Base-by-base conservation (phyloP, 1,139 yeast genomes). In the Zygosaccharomyces pseudobailii region DNA sequence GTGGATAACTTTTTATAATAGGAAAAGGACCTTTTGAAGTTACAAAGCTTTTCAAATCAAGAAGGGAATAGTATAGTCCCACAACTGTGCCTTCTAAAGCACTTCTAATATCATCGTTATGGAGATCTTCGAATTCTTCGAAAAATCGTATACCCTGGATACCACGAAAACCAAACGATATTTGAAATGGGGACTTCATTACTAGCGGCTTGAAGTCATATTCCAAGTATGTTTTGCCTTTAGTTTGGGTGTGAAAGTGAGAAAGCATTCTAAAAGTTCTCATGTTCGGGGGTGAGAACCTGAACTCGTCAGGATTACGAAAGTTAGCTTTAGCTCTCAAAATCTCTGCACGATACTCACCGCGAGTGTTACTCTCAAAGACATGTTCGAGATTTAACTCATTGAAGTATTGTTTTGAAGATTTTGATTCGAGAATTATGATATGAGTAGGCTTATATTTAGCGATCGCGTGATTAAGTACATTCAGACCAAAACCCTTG, bases 401-500 rank as follows among this genome's bases (percentile, higher is more conserved):
- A 13, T 58, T 61, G 4, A 62, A 58, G 8, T 53, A 47, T 9
- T 51, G 53, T 17, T 48, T 54, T 2, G 58, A 61, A 36, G 60
- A 62, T 55, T 63, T 67, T 35, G 68, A 58, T 35, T 78, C 78
- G 39, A 81, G 53, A 49, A 75, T 74, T 0, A 85, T 63, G 25
- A 86, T 64, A 52, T 77, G 72, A 0, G 83, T 74, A 0, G 94
- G 87, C n/a, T 71, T 65, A 1, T 79, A 64, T 7, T 66, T 53
- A 0, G 60, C 53, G 2, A 84, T 70, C 1, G 88, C 68, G 13
- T 74, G 70, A 13, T 68, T 69, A 19, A 87, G 70, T 7, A 90
- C 67, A 47, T 82, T 84, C 32, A 83, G 73, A 0, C 97, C 98
- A 51, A 80, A 81, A 0, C 97, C 97, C 65, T 86, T 87, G 23